Percentiles rank a stretch among this genome's conserved stretches.
Conservation (phyloP, 2,329 filamentous ascomycete species). For the Dactylellina parvicollis region DNA sequence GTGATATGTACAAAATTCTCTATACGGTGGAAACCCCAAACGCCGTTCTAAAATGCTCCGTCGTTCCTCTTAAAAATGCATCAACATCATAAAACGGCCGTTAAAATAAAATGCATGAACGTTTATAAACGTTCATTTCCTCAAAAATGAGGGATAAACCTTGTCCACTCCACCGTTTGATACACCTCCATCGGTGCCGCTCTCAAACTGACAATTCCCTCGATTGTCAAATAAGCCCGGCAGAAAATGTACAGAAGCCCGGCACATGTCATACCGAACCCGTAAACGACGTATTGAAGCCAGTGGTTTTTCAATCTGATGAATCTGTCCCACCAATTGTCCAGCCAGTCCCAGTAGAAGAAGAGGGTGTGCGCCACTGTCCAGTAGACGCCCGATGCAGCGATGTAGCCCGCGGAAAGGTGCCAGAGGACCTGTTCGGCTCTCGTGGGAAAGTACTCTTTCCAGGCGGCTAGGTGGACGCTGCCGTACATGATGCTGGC, state of each 20-base stretch:
- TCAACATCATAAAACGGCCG: neutral
- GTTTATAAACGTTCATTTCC: neutral
- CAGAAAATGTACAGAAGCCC: conserved; percentile 25
- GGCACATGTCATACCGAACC: conserved; percentile 18
- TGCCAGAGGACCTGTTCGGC: conserved; percentile 57
- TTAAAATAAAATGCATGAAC: conserved; percentile 10
- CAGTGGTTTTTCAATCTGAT: conserved; percentile 13
- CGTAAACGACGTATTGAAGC: conserved; percentile 13
- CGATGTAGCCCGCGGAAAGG: conserved; percentile 14
- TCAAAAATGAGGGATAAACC: conserved; percentile 50
- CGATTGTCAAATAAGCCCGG: conserved; percentile 33
- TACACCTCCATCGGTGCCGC: conserved; percentile 40
- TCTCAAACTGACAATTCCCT: conserved; percentile 46
- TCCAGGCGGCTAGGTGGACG: conserved; percentile 58
- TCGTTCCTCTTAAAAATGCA: conserved; percentile 2
- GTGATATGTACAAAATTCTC: conserved; percentile 2
- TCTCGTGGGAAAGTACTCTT: conserved; percentile 57
- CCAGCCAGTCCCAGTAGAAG: neutral
- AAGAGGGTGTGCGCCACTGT: conserved; percentile 4
- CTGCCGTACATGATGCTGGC: conserved; percentile 44
- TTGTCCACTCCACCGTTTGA: conserved; percentile 32
- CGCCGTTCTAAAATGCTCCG: conserved; percentile 5
- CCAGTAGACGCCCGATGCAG: conserved; percentile 14
- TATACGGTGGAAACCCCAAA: conserved; percentile 22
- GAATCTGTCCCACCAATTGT: conserved; percentile 12